Evolutionary conservation across 2,329 filamentous ascomycete genomes (phyloP).

Genomic region (Aspergillus sp.): DNA sequence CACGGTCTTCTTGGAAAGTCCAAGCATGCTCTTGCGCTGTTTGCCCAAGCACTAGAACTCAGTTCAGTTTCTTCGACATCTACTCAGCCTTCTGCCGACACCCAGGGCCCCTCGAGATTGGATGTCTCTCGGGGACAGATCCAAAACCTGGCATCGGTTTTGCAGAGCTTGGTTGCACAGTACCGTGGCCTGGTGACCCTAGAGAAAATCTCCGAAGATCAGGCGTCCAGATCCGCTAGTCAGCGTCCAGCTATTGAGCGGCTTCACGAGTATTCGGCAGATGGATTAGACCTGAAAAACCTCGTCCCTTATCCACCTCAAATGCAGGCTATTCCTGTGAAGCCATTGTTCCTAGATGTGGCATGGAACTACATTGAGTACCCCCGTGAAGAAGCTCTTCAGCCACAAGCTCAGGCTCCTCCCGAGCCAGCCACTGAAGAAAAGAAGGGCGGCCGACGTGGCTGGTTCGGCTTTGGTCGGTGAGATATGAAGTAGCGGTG

Average conservation of each 20-base stretch:
- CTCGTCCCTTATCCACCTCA: constrained; percentile 84
- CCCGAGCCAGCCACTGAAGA: constrained; percentile 28
- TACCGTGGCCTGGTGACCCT: constrained; percentile 84
- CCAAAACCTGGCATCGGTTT: constrained; percentile 54
- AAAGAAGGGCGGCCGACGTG: constrained; percentile 57
- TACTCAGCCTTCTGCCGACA: constrained; percentile 38
- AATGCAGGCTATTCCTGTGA: constrained; percentile 78
- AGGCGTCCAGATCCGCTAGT: constrained; percentile 35
- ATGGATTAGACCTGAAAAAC: constrained; percentile 68
- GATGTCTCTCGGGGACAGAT: constrained; percentile 59
- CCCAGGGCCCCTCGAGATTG: constrained; percentile 58
- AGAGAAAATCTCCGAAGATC: constrained; percentile 55
- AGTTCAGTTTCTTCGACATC: constrained; percentile 48
- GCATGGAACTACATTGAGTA: constrained; percentile 98
- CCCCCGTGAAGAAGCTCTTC: constrained; percentile 52
- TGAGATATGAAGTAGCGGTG: constrained; percentile 13
- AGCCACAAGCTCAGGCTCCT: constrained; percentile 22
- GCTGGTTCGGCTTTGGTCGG: constrained; percentile 70
- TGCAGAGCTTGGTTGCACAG: constrained; percentile 70
- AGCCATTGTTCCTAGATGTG: constrained; percentile 92
- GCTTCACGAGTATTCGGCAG: constrained; percentile 68
- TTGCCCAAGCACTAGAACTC: constrained; percentile 65
- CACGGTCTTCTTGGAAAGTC: constrained; percentile 69
- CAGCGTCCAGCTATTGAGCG: constrained; percentile 66
- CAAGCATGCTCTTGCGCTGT: constrained; percentile 79